Base-by-base conservation (phyloP, 1,284 basidiomycete species). In the Fomes fomentarius region DNA sequence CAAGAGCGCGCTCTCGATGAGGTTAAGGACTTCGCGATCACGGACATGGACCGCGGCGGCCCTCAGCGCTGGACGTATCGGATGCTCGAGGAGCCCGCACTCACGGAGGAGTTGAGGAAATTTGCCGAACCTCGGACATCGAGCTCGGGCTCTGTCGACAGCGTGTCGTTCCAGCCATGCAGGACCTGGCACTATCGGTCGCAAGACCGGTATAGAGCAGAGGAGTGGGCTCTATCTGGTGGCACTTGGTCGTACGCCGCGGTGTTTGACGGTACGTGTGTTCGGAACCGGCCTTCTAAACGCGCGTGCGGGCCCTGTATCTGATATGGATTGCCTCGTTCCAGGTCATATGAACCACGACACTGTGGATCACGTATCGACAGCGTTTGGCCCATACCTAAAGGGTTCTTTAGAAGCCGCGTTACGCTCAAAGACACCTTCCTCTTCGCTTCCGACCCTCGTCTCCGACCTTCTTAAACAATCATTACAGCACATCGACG, bases 281-380 rank as follows among this genome's bases (percentile, higher is more conserved):
- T 28, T 17, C 24, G 39, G 34, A 19, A 22, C 26, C 49, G 17
- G 37, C 35, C 26, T 35, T 45, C 4, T 21, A 7, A 34, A 43
- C 42, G 33, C 34, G 31, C 50, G 33, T 22, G 34, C 37, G 38
- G 15, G 34, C 35, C 35, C 37, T 48, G 43, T 30, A 26, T 42
- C 46, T 54, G 53, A 54, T 26, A 34, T 38, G 43, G 19, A n/a
- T 42, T 42, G 33, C 50, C 26, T 33, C 40, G 17, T 58, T 44
- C 33, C 52, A 87, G 85, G 85, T 44, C 85, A 88, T 60, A 79
- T 78, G 39, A 82, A 82, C 47, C 79, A 82, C 62, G 75, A 83
- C 43, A 83, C 82, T 1, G 85, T 80, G 33, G 79, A 86, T 57
- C 76, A 79, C 57, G 76, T 75, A 47, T 71, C 74, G 41, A 68